Evolutionary conservation across 805 yeast genomes (phyloP).

Genomic region (Candida maesae): DNA sequence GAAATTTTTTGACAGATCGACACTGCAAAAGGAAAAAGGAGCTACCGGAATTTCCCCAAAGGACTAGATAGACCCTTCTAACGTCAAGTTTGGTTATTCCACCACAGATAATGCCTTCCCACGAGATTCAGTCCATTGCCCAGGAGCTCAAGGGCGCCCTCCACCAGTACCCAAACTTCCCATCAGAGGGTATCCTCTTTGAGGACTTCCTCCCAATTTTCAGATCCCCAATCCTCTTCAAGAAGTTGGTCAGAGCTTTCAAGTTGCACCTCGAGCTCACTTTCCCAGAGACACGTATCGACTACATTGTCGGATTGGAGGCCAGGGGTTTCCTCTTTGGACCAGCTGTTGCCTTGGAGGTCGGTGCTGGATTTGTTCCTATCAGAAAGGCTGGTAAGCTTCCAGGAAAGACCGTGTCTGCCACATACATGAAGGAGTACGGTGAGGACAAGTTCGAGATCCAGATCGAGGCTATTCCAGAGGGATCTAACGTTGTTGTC

Average conservation of each 20-base stretch:
- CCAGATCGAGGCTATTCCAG: slow-evolving; percentile 76
- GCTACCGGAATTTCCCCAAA: neutral
- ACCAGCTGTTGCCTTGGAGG: slow-evolving; percentile 86
- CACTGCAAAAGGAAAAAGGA: neutral
- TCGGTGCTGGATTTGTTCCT: slow-evolving; percentile 90
- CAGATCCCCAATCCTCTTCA: slow-evolving; percentile 75
- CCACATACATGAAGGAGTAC: slow-evolving; percentile 84
- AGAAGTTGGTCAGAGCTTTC: slow-evolving; percentile 77
- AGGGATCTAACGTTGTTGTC: slow-evolving; percentile 76
- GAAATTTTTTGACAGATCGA: neutral
- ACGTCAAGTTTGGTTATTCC: too few species aligned
- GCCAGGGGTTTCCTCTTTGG: slow-evolving; percentile 97
- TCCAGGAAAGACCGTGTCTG: slow-evolving; percentile 78
- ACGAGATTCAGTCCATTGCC: slow-evolving; percentile 30
- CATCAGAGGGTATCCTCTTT: slow-evolving; percentile 85
- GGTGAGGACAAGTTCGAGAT: slow-evolving; percentile 88
- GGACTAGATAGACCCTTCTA: too few species aligned
- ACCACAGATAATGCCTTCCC: slow-evolving; percentile 12
- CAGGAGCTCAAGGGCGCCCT: slow-evolving; percentile 49
- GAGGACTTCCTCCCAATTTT: slow-evolving; percentile 97
- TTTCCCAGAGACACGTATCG: slow-evolving; percentile 59
- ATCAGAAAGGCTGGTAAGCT: slow-evolving; percentile 93
- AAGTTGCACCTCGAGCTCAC: slow-evolving; percentile 61
- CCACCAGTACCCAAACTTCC: slow-evolving; percentile 90
- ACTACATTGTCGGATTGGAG: slow-evolving; percentile 90